Percentiles rank a stretch among this genome's conserved stretches.
These are phyloP conservation scores for Platanthera zijinensis DNA, from an alignment of 106 monocot species.

Conservation along the genomic window DNA sequence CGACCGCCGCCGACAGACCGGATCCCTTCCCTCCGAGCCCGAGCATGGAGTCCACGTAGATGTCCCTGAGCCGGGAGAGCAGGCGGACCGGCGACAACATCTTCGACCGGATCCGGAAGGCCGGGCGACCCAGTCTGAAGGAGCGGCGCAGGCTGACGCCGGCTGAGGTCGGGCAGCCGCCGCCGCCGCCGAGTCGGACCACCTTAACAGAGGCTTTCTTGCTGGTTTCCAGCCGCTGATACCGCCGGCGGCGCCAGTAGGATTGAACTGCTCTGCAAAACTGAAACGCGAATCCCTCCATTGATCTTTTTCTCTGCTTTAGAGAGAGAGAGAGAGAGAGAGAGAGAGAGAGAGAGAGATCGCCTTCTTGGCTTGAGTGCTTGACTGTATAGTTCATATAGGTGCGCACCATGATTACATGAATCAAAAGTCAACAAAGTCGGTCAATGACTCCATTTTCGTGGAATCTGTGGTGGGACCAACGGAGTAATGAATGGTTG, in stretches of 20 bases:
- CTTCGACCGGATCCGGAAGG: constrained; percentile 13
- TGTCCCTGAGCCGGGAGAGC: constrained; percentile 22
- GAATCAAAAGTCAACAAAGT: not conserved
- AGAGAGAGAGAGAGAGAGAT: not conserved
- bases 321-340: not conserved
- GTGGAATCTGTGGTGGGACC: not conserved
- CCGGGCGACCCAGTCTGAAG: not conserved
- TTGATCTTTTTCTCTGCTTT: not conserved
- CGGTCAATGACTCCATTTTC: not conserved
- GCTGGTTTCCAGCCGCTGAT: constrained; percentile 17
- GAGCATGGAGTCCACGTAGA: constrained; percentile 41
- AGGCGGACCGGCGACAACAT: constrained; percentile 21
- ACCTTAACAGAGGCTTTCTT: constrained; percentile 5
- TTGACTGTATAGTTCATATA: too few species aligned
- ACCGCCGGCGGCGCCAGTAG: constrained; percentile 37
- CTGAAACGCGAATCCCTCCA: constrained; percentile 30
- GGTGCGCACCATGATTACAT: not conserved
- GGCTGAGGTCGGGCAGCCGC: constrained; percentile 3
- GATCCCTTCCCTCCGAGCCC: constrained; percentile 22
- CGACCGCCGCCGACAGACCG: not conserved
- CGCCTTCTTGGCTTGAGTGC: too few species aligned
- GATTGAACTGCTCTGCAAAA: constrained; percentile 37
- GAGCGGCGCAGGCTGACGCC: not conserved
- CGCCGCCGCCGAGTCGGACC: constrained; percentile 10
- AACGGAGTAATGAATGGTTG: too few species aligned